phyloP scores from a whole-genome alignment of 805 yeast genomes.

The Candida mattraensis region DNA sequence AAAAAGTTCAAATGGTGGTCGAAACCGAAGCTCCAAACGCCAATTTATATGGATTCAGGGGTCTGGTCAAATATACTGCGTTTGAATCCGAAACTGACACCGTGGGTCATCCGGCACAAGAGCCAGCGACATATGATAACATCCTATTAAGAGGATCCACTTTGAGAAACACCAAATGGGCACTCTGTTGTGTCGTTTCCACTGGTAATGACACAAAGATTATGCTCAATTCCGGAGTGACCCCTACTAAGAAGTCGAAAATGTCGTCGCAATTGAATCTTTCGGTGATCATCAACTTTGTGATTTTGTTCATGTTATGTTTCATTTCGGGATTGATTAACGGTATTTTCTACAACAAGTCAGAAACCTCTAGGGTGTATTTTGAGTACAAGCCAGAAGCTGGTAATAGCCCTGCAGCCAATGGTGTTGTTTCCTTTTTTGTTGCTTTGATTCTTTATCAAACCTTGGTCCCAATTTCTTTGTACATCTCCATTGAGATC shows the following conservation, averaged over 20 bases:
- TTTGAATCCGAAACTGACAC: slow-evolving; percentile 32
- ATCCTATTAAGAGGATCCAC: slow-evolving; percentile 71
- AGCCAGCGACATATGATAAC: slow-evolving; percentile 62
- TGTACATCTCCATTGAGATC: slow-evolving; percentile 76
- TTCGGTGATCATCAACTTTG: slow-evolving; percentile 64
- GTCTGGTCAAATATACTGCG: slow-evolving; percentile 56
- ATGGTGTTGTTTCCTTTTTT: slow-evolving; percentile 68
- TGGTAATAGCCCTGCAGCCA: slow-evolving; percentile 52
- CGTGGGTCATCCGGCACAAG: slow-evolving; percentile 39
- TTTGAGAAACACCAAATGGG: slow-evolving; percentile 76
- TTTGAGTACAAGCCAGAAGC: slow-evolving; percentile 67
- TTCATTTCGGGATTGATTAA: slow-evolving; percentile 68
- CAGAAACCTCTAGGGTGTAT: slow-evolving; percentile 44
- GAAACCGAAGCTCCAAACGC: slow-evolving; percentile 76
- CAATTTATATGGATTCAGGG: slow-evolving; percentile 63
- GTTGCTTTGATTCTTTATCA: slow-evolving; percentile 75
- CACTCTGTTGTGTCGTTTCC: slow-evolving; percentile 68
- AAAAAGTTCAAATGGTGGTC: slow-evolving; percentile 55
- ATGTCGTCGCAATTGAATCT: slow-evolving; percentile 66
- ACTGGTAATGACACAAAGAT: slow-evolving; percentile 78
- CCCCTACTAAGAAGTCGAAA: slow-evolving; percentile 71
- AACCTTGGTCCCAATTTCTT: slow-evolving; percentile 76
- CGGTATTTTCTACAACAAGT: slow-evolving; percentile 56
- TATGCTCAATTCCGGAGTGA: slow-evolving; percentile 73
- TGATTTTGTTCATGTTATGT: slow-evolving; percentile 61